A percentile compares a stretch with the other conserved stretches of the same genome.
phyloP scores from a whole-genome alignment of 768 basidiomycete genomes.

The Gloeostereum incarnatum region DNA sequence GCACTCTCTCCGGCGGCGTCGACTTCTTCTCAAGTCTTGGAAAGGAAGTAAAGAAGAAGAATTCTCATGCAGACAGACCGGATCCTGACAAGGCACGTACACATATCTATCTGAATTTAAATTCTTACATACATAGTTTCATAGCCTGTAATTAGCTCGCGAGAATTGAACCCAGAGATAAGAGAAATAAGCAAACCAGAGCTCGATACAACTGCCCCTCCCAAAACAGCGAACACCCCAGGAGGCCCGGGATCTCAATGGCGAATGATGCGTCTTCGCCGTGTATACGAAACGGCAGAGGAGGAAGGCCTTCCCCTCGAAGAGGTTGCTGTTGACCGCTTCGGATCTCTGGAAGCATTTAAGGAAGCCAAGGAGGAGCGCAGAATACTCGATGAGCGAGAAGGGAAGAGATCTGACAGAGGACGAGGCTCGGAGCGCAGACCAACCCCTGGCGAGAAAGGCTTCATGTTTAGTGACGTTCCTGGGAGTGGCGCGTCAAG shows the following conservation, averaged over 20 bases:
- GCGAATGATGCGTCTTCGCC: conserved; percentile 95
- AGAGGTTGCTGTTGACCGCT: conserved; percentile 81
- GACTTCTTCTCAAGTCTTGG: conserved; percentile 92
- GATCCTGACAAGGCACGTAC: conserved; percentile 65
- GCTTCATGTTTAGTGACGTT: conserved; percentile 64
- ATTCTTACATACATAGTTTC: conserved; percentile 3
- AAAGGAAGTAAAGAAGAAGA: conserved; percentile 61
- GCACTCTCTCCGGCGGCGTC: conserved; percentile 46
- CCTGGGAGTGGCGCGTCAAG: conserved; percentile 56
- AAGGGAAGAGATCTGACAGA: conserved; percentile 38
- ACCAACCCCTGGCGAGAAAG: conserved; percentile 35
- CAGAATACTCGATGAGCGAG: conserved; percentile 76
- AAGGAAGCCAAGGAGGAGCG: conserved; percentile 86
- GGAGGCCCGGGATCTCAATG: conserved; percentile 92
- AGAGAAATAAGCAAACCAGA: conserved; percentile 30
- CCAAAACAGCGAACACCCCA: conserved; percentile 48
- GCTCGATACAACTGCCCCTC: conserved; percentile 27
- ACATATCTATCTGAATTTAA: not conserved
- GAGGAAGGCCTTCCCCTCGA: conserved; percentile 70
- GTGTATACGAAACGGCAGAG: conserved; percentile 83
- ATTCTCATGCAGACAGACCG: conserved; percentile 44
- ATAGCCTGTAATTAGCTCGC: conserved; percentile 52
- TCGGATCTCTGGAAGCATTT: conserved; percentile 78
- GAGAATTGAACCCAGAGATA: conserved; percentile 55
- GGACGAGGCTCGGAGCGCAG: conserved; percentile 25